Evolutionary conservation across 164 flowering plant genomes (phyloP), one percentile per base, ranked within the genome.

Genomic region (Stephania yunnanensis): DNA sequence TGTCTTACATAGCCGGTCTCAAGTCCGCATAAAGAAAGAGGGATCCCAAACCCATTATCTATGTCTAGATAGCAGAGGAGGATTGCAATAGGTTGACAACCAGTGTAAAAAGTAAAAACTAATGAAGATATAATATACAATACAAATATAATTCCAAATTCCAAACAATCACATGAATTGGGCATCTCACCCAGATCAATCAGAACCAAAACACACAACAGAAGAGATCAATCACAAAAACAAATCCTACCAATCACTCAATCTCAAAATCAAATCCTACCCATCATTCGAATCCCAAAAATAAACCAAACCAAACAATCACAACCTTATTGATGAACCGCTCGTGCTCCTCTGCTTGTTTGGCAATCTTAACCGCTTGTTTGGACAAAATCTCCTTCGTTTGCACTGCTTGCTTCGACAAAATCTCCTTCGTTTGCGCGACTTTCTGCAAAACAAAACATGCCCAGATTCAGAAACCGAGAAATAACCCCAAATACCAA

Each of bases 271-370:
- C 22, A 45, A 29, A 68, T 42, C 53, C 36, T 3, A 17, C 42
- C 10, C 19, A 44, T 15, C 17, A 63, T 7, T 20, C 8, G 3
- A 66, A 20, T 22, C 10, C 66, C 72, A 72, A 36, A 46, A 7
- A 25, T 25, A 25, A 25, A 25, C 25, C 42, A 36, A 9, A 25
- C 30, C 44, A 69, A 42, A 69, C 44, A 36, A 46, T 36, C 17
- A 71, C 66, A 71, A 90, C 99, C 95, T 93, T 95, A 52, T 84
- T 91, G 77, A 95, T 91, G 81, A 95, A 91, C 22, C 86, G 73
- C 72, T 95, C 99, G 66, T 95, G 99, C 77, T 93, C 96, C 78
- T 95, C 99, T 29, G 99, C 99, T 78, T 86, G 95, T 75, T 90
- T 89, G 15, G 98, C 98, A 73, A 95, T 88, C 83, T 88, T 92